These are phyloP conservation scores for Trichosporon ovoides DNA, from an alignment of 1,284 basidiomycete genomes.

Conservation along the genomic window DNA sequence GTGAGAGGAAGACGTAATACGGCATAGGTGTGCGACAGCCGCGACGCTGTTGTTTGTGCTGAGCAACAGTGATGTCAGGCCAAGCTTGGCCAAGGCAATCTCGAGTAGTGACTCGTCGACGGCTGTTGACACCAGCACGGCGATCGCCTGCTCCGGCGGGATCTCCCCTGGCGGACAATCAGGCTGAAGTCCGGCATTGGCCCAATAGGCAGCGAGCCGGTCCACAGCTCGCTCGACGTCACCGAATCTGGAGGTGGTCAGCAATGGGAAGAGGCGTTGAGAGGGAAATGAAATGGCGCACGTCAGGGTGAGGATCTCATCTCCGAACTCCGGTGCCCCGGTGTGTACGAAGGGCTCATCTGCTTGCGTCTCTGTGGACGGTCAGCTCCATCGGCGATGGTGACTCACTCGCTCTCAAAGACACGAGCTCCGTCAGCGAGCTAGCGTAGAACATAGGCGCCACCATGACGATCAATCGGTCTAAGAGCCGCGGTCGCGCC, in stretches of 20 bases:
- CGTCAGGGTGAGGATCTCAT: slow-evolving; percentile 41
- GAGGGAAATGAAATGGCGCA: slow-evolving; percentile 14
- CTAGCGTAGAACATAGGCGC: slow-evolving; percentile 35
- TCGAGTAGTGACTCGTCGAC: slow-evolving; percentile 53
- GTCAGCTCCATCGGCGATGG: too few relatives aligned
- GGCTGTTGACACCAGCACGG: slow-evolving; percentile 50
- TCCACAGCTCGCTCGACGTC: slow-evolving; percentile 49
- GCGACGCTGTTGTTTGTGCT: slow-evolving; percentile 58
- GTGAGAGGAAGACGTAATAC: slow-evolving; percentile 51
- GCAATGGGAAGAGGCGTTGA: background rate
- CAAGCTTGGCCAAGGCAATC: slow-evolving; percentile 52
- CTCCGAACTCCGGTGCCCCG: slow-evolving; percentile 45
- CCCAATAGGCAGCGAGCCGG: slow-evolving; percentile 51
- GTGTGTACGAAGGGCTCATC: slow-evolving; percentile 44
- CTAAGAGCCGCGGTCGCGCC: too few relatives aligned
- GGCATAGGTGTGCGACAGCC: slow-evolving; percentile 57
- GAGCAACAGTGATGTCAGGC: slow-evolving; percentile 52
- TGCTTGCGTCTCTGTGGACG: slow-evolving; percentile 26
- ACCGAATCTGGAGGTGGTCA: slow-evolving; percentile 33
- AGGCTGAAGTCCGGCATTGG: slow-evolving; percentile 25
- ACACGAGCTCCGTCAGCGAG: slow-evolving; percentile 42
- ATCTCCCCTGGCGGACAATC: slow-evolving; percentile 10
- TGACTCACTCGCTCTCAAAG: slow-evolving; percentile 37
- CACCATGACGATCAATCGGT: slow-evolving; percentile 30
- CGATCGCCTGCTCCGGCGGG: slow-evolving; percentile 47